A percentile compares a stretch with the other conserved stretches of the same genome.
phyloP scores from a whole-genome alignment of 257 asterid genomes.

The Ocimum tenuiflorum region DNA sequence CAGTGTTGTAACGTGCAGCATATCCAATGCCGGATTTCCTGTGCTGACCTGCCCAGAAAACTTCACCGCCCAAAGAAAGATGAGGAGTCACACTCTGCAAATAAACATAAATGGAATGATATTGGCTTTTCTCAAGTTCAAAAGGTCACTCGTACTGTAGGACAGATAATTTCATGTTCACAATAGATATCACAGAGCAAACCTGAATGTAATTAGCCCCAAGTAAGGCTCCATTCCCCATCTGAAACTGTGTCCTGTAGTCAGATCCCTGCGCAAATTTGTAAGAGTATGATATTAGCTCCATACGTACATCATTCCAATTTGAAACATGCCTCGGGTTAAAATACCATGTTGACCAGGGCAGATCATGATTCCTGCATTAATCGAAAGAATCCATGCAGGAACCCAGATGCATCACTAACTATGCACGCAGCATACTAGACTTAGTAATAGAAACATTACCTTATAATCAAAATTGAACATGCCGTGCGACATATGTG shows the following conservation, averaged over 20 bases:
- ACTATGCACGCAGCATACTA: background rate
- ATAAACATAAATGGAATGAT: conserved; percentile 12
- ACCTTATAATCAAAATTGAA: conserved; percentile 95
- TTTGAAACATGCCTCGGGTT: conserved; percentile 3
- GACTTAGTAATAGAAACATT: conserved; percentile 2
- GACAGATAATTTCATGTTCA: background rate
- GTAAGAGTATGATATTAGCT: conserved; percentile 19
- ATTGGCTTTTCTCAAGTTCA: conserved; percentile 1
- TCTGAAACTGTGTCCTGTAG: conserved; percentile 73
- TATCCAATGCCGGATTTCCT: conserved; percentile 91
- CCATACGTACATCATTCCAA: conserved; percentile 3
- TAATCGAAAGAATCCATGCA: no score
- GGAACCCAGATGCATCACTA: conserved; percentile 7
- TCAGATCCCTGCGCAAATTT: conserved; percentile 66
- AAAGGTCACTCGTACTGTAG: background rate
- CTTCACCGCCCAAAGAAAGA: conserved; percentile 87
- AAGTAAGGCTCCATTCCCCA: conserved; percentile 76
- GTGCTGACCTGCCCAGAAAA: conserved; percentile 98
- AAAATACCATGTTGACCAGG: no score
- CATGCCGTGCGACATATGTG: conserved; percentile 94
- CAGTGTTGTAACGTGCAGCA: conserved; percentile 88
- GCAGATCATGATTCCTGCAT: no score
- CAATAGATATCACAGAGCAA: conserved; percentile 21
- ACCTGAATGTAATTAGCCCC: conserved; percentile 98
- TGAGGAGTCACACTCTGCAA: conserved; percentile 74